Percentiles rank a stretch among this genome's conserved stretches.
Evolutionary conservation across 129 eudicot species (phyloP).

Genomic region (Ambrosia artemisiifolia): DNA sequence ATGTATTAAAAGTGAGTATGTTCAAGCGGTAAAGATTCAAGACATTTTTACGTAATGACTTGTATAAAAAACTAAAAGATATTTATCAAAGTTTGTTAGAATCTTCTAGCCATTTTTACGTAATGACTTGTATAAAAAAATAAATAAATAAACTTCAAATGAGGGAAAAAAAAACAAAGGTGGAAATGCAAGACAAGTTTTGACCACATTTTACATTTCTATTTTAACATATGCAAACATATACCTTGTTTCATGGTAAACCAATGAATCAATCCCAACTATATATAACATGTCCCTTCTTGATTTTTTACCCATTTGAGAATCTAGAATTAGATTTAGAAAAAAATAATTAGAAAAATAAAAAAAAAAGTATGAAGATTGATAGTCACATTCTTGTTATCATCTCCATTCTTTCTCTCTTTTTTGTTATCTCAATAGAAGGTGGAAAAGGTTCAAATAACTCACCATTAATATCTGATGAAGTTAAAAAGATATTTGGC

Average conservation of each 20-base stretch:
- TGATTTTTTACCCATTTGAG: conserved; percentile 12
- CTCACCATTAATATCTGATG: neutral
- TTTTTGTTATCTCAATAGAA: neutral
- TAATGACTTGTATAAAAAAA: no score
- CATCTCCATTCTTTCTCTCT: conserved; percentile 21
- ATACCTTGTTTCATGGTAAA: conserved; percentile 22
- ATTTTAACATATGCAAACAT: conserved; percentile 4
- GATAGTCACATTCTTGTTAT: conserved; percentile 24
- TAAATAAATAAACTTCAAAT: neutral
- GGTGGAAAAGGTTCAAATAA: conserved; percentile 8
- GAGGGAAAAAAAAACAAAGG: neutral
- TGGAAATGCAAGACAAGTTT: conserved; percentile 12
- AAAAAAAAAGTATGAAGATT: conserved; percentile 22
- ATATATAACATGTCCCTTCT: conserved; percentile 16
- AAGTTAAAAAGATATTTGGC: conserved; percentile 21
- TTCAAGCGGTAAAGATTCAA: no score
- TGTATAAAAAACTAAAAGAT: no score
- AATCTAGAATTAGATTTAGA: conserved; percentile 4
- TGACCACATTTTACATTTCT: conserved; percentile 22
- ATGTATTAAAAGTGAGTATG: no score
- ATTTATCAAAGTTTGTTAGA: no score
- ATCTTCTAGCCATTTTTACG: no score
- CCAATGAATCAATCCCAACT: conserved; percentile 17
- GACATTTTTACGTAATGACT: no score
- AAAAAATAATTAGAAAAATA: conserved; percentile 2